Base-by-base conservation (phyloP, 2,329 filamentous ascomycete species). In the Macrophomina pseudophaseolina region DNA sequence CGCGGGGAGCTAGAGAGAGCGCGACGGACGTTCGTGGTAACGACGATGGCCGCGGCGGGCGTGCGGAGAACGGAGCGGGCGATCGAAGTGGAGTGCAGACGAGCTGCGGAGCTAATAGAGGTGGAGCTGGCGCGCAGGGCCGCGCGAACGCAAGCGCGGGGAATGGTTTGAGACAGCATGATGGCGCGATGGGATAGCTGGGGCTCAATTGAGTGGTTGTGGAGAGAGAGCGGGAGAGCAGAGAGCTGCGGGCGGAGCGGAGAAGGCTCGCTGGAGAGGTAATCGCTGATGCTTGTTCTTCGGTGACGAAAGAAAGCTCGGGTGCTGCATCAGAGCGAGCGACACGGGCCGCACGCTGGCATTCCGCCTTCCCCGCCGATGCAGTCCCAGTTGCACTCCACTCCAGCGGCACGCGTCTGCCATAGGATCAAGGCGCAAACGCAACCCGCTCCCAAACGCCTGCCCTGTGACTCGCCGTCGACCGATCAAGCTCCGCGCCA, bases 1-100 rank as follows among this genome's bases (percentile, higher is more conserved):
- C 66, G 38, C 51, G 69, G 69, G 49, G 74, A 76, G 32, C 67
- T 63, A 59, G 74, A 75, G 56, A 78, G 75, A 53, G 63, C 62
- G 38, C 76, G 73, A 23, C 44, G 53, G 53, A 46, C 18, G 28
- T 48, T 54, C 14, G 46, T 32, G 49, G 9, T 38, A 46, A n/a
- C 49, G 11, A 23, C 28, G 23, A 23, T 40, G n/a, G 64, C 18
- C 14, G 48, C 18, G 9, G 23, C n/a, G 54, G 35, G 44, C 46
- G n/a, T 12, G 16, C 33, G 40, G 18, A 49, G 28, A 32, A 42
- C 44, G 32, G 52, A 32, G 51, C 32, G 52, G 30, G 48, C 32
- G 18, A 48, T 42, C 32, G 42, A 51, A 52, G 66, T 40, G 2
- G 33, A 30, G 35, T 38, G 38, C n/a, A 54, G 66, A 51, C 44